Percentiles rank a stretch among this genome's conserved stretches.
phyloP scores from a whole-genome alignment of 2,329 filamentous ascomycete genomes.

The Fusarium sp. region DNA sequence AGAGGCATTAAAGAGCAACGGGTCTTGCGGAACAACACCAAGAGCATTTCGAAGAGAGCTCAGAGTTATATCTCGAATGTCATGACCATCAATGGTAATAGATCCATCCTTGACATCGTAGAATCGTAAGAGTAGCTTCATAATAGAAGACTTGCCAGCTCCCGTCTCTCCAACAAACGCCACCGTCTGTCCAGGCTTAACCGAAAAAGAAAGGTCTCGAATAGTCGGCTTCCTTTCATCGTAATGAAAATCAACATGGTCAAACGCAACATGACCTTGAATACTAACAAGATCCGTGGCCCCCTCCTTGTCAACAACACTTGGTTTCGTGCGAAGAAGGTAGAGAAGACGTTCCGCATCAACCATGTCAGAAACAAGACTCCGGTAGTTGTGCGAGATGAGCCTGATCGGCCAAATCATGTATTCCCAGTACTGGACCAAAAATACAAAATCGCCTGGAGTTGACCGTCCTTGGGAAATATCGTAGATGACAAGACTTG shows the following conservation, averaged over 20 bases:
- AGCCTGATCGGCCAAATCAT: conserved; percentile 55
- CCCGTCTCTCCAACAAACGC: conserved; percentile 73
- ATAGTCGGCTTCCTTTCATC: conserved; percentile 65
- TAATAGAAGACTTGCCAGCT: conserved; percentile 71
- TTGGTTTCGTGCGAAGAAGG: conserved; percentile 69
- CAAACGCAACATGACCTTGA: conserved; percentile 64
- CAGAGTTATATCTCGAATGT: conserved; percentile 69
- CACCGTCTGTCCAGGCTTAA: conserved; percentile 65
- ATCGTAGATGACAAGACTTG: conserved; percentile 37
- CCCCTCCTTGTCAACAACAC: conserved; percentile 61
- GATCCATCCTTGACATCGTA: conserved; percentile 68
- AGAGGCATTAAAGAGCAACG: conserved; percentile 72
- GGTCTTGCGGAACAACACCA: conserved; percentile 74
- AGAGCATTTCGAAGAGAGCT: conserved; percentile 68
- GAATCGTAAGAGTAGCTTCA: conserved; percentile 71
- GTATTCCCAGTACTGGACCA: conserved; percentile 73
- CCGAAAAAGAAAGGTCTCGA: conserved; percentile 60
- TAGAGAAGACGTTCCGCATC: conserved; percentile 72
- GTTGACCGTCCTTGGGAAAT: conserved; percentile 33
- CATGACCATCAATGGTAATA: conserved; percentile 69
- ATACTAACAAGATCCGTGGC: conserved; percentile 59
- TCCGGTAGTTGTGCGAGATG: conserved; percentile 46
- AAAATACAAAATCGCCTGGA: conserved; percentile 65
- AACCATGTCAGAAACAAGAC: conserved; percentile 61
- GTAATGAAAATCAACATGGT: conserved; percentile 67